Evolutionary conservation across 2,329 filamentous ascomycete genomes (phyloP).

Genomic region (Aaosphaeria arxii): DNA sequence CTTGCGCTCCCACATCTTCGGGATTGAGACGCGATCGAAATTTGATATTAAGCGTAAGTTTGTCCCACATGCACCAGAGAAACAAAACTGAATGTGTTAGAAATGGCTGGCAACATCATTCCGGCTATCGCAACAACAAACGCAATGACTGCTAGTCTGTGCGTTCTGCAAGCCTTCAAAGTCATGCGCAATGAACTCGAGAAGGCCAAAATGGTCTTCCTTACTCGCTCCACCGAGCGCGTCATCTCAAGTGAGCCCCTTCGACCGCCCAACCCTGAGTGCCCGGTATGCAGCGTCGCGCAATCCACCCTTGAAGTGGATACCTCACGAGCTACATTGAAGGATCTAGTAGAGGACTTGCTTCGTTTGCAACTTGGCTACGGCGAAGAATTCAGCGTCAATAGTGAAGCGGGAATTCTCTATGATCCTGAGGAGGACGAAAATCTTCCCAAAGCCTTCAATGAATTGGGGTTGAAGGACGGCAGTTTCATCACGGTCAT

Average conservation of each 20-base stretch:
- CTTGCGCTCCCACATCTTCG: conserved; percentile 83
- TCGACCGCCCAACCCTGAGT: conserved; percentile 71
- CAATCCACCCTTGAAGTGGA: conserved; percentile 68
- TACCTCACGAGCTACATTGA: conserved; percentile 67
- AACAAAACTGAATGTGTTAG: conserved; percentile 33
- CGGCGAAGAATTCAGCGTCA: conserved; percentile 76
- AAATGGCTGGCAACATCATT: conserved; percentile 99
- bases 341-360: conserved; percentile 74
- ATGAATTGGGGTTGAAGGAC: conserved; percentile 69
- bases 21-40: conserved; percentile 81
- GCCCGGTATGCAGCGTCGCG: conserved; percentile 76
- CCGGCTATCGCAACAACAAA: conserved; percentile 98
- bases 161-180: conserved; percentile 90
- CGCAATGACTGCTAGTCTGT: conserved; percentile 89
- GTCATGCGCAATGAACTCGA: conserved; percentile 68
- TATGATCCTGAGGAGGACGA: conserved; percentile 90
- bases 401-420: conserved; percentile 70
- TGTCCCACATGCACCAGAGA: background rate
- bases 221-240: conserved; percentile 65
- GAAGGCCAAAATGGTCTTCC: conserved; percentile 79
- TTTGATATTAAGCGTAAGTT: conserved; percentile 82
- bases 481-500: conserved; percentile 79
- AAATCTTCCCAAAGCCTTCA: conserved; percentile 76
- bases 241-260: conserved; percentile 56
- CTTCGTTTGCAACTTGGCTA: conserved; percentile 71